Evolutionary conservation across 176 grass and related monocot genomes (phyloP).

Genomic region (Ensete ventricosum): DNA sequence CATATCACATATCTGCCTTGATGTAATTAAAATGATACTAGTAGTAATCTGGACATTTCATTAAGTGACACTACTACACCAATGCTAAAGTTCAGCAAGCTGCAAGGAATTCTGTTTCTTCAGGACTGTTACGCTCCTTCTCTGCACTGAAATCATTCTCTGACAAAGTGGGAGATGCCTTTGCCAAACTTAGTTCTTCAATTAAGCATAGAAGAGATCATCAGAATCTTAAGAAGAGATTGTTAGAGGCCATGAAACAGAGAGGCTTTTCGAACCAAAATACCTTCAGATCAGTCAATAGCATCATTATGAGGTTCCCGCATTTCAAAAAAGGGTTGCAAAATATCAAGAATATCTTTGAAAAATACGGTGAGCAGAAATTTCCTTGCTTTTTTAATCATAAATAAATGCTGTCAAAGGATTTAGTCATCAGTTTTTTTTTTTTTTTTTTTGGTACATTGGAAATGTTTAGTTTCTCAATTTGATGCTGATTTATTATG

Average conservation of each 20-base stretch:
- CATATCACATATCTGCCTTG: too few species aligned
- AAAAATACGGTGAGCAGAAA: conserved; percentile 37
- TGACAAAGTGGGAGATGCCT: not conserved
- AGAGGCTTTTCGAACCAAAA: conserved; percentile 22
- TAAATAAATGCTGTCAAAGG: not conserved
- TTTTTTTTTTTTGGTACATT: too few species aligned
- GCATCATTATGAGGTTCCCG: conserved; percentile 73
- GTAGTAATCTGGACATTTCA: too few species aligned
- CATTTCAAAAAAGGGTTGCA: conserved; percentile 55
- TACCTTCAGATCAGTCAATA: conserved; percentile 56
- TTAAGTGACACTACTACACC: too few species aligned
- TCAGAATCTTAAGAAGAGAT: conserved; percentile 39
- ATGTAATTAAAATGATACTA: too few species aligned
- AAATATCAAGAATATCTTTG: conserved; percentile 50
- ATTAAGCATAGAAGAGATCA: conserved; percentile 30
- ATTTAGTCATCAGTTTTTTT: too few species aligned
- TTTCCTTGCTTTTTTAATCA: not conserved
- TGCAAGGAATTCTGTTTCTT: not conserved
- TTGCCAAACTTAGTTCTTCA: conserved; percentile 1
- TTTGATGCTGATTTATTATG: too few species aligned
- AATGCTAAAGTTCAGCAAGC: too few species aligned
- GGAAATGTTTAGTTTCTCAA: too few species aligned
- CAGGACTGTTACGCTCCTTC: not conserved
- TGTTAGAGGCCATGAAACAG: conserved; percentile 49
- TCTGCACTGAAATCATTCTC: not conserved